Percentiles rank a stretch among this genome's conserved stretches.
These are phyloP conservation scores for Euryodendron excelsum DNA, from an alignment of 148 eudicot species.

Conservation along the genomic window DNA sequence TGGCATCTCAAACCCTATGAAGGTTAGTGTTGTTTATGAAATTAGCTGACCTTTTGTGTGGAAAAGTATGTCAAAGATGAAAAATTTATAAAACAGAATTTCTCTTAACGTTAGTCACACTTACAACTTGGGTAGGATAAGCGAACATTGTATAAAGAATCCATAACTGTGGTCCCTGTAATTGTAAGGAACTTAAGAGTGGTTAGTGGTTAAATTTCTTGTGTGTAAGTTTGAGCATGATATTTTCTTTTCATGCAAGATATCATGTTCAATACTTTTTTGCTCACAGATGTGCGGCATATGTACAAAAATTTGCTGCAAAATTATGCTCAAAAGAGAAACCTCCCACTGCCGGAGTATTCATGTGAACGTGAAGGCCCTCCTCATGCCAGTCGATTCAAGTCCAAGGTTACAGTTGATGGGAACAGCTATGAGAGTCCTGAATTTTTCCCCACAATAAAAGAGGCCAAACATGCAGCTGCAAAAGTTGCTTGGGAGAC, in stretches of 20 bases:
- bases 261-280: not conserved
- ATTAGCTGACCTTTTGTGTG: not conserved
- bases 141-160: not conserved
- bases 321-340: conserved; percentile 62
- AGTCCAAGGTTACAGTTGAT: conserved; percentile 49
- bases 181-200: not conserved
- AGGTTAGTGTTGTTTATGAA: not conserved
- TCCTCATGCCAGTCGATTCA: conserved; percentile 66
- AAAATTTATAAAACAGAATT: not conserved
- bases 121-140: not conserved
- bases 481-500: conserved; percentile 66
- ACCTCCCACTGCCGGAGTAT: conserved; percentile 55
- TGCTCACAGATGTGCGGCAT: conserved; percentile 44
- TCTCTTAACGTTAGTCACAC: not conserved
- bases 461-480: conserved; percentile 84
- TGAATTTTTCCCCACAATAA: conserved; percentile 47
- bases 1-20: not conserved
- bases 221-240: not conserved
- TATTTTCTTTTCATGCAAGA: not conserved
- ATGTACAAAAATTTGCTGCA: conserved; percentile 69
- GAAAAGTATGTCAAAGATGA: not conserved
- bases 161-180: not conserved
- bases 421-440: conserved; percentile 48
- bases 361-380: conserved; percentile 66
- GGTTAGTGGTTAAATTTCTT: not conserved